A percentile compares a stretch with the other conserved stretches of the same genome.
These are phyloP conservation scores for Atkinsonella texensis DNA, from an alignment of 2,329 filamentous ascomycete genomes.

Conservation along the genomic window DNA sequence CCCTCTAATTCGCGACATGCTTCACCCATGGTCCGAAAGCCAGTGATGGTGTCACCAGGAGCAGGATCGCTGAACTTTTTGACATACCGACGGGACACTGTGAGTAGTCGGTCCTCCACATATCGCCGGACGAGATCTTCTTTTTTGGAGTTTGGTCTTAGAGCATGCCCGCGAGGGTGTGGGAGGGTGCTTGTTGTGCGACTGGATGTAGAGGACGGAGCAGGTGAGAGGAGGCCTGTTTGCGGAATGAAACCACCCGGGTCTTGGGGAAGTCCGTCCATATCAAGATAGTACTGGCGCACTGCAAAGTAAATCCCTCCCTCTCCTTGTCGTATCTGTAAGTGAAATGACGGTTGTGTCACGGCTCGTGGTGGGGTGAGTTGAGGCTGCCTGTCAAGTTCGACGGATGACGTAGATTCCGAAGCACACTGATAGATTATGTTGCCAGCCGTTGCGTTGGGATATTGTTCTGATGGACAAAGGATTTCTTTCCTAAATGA, in stretches of 20 bases:
- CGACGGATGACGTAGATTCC: neutral
- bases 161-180: constrained; percentile 38
- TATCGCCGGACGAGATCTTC: constrained; percentile 49
- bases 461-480: no score
- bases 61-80: constrained; percentile 42
- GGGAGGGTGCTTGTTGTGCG: constrained; percentile 33
- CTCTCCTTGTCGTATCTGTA: neutral
- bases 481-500: no score
- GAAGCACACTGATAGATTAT: no score
- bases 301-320: neutral
- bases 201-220: constrained; percentile 36
- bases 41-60: constrained; percentile 34
- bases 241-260: constrained; percentile 41
- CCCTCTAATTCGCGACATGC: constrained; percentile 63
- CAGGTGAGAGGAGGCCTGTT: constrained; percentile 38
- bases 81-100: constrained; percentile 45
- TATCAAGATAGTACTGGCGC: neutral
- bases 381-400: neutral
- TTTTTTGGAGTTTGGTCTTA: constrained; percentile 45
- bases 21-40: constrained; percentile 52
- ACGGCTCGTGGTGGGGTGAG: neutral
- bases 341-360: neutral
- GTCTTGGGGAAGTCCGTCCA: constrained; percentile 6
- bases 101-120: constrained; percentile 38
- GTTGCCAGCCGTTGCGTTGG: no score